Evolutionary conservation across 768 basidiomycete genomes (phyloP), one percentile per base, ranked within the genome.

Genomic region (Crucibulum laeve): DNA sequence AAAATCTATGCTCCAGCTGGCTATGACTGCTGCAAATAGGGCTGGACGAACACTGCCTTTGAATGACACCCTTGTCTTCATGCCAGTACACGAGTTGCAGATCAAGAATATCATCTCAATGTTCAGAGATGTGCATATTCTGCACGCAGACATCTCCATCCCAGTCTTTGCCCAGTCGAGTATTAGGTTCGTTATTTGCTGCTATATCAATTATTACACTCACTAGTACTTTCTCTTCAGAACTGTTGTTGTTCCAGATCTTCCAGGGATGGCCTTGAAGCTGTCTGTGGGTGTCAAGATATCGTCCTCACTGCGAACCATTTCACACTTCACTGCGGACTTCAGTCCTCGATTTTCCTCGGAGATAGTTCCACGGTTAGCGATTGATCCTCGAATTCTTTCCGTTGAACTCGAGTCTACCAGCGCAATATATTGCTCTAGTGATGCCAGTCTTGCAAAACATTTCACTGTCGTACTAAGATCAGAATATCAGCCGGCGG

Each of bases 61-160:
- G 10, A 54, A 65, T 45, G 46, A 56, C 7, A 51, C 51, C 37
- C 63, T 46, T 14, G 50, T 73, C 11, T 58, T 71, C 28, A 68
- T 79, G 60, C 77, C 77, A 5, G 69, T 74, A 13, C 77, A 80
- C 47, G 77, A 80, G 57, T 57, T 77, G 15, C 79, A 81, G 54
- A 42, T 74, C 13, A 53, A 67, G 15, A 76, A 69, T 44, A 61
- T 81, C 38, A 44, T 55, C 10, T 53, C 60, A 8, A 77, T 68
- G 46, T 74, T 78, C 47, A 54, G 64, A 4, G 63, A 70, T 36
- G 63, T 69, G 3, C 58, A 69, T 38, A 55, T 74, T 25, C 51
- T 80, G 8, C 64, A 65, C 38, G 52, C 65, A n/a, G 60, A 68
- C 10, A 67, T 76, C 26, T 63, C 51, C 38, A 47, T 79, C 6